phyloP scores from a whole-genome alignment of 192 early-diverging fungal genomes.

The Coemansia sp. region DNA sequence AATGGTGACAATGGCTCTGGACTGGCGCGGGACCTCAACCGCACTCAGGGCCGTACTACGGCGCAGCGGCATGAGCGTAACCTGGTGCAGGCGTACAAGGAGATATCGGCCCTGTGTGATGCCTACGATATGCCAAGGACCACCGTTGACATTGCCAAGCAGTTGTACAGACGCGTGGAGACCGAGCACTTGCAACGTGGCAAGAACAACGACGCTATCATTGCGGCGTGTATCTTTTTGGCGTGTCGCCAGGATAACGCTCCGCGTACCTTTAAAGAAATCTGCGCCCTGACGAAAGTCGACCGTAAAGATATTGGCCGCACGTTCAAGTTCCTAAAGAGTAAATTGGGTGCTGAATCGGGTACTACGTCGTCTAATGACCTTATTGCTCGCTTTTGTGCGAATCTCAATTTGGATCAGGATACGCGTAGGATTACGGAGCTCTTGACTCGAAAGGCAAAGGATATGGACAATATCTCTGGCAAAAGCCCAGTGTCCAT shows the following conservation, averaged over 20 bases:
- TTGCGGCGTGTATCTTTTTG: conserved; percentile 91
- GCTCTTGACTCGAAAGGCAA: conserved; percentile 69
- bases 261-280: conserved; percentile 91
- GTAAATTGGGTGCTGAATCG: conserved; percentile 58
- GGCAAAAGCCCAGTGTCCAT: conserved; percentile 91
- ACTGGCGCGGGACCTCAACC: conserved; percentile 43
- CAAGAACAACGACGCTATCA: conserved; percentile 81
- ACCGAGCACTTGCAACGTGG: conserved; percentile 80
- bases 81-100: conserved; percentile 81
- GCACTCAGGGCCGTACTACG: conserved; percentile 55
- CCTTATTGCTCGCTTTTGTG: conserved; percentile 82
- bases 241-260: conserved; percentile 85
- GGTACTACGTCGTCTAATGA: conserved; percentile 70
- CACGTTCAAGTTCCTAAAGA: conserved; percentile 58
- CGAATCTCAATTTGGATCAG: conserved; percentile 68
- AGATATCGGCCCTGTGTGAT: conserved; percentile 85
- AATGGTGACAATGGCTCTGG: conserved; percentile 68
- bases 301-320: conserved; percentile 93
- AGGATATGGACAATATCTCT: conserved; percentile 77
- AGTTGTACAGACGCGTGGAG: conserved; percentile 86
- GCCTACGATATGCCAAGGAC: conserved; percentile 75
- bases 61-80: conserved; percentile 75
- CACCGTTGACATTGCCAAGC: conserved; percentile 88
- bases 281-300: conserved; percentile 86
- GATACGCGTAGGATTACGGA: conserved; percentile 71